Percentiles rank a stretch among this genome's conserved stretches.
phyloP scores from a whole-genome alignment of 129 eudicot species.

The Sambucus nigra region DNA sequence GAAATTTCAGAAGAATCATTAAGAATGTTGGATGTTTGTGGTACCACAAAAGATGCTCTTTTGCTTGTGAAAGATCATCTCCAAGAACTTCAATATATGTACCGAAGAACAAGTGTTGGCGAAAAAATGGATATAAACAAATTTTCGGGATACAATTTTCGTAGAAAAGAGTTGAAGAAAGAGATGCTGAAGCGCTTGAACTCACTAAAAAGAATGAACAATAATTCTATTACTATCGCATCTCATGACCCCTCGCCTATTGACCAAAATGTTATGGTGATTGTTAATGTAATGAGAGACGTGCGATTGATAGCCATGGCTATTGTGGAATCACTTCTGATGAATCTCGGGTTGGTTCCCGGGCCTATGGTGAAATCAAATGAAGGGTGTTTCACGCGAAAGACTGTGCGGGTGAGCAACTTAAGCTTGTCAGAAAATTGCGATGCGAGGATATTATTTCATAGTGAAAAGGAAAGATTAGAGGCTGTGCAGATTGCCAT shows the following conservation, averaged over 20 bases:
- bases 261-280: slow-evolving; percentile 42
- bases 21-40: slow-evolving; percentile 63
- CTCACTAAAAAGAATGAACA: slow-evolving; percentile 34
- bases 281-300: slow-evolving; percentile 50
- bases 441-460: slow-evolving; percentile 27
- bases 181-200: slow-evolving; percentile 46
- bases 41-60: slow-evolving; percentile 53
- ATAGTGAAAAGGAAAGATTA: slow-evolving; percentile 36
- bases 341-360: slow-evolving; percentile 64
- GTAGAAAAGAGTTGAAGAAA: slow-evolving; percentile 57
- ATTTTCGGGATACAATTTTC: slow-evolving; percentile 30
- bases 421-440: slow-evolving; percentile 65
- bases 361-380: slow-evolving; percentile 20
- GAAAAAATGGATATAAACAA: slow-evolving; percentile 27
- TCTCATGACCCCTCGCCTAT: slow-evolving; percentile 7
- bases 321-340: slow-evolving; percentile 49
- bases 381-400: slow-evolving; percentile 34
- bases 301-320: slow-evolving; percentile 44
- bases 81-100: slow-evolving; percentile 55
- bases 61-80: slow-evolving; percentile 57
- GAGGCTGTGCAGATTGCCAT: slow-evolving; percentile 66
- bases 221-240: background rate
- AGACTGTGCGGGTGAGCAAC: slow-evolving; percentile 44
- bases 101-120: slow-evolving; percentile 34
- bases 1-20: slow-evolving; percentile 67